Evolutionary conservation across 257 asterid species (phyloP).

Genomic region (Nicotiana otophora): DNA sequence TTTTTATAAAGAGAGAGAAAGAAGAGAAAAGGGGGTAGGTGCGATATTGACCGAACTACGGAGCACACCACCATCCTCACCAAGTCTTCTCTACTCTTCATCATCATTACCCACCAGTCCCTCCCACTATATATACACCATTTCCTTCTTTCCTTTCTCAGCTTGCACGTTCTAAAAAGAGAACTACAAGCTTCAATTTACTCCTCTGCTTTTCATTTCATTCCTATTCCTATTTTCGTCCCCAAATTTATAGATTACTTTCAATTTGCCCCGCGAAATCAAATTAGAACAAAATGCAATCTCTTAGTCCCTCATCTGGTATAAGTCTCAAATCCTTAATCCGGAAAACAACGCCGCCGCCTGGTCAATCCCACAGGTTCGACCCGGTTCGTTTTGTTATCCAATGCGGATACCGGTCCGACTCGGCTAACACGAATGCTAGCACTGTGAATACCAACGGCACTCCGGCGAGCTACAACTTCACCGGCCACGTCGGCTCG

Average conservation of each 20-base stretch:
- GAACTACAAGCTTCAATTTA: slow-evolving; percentile 30
- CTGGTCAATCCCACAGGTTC: slow-evolving; percentile 20
- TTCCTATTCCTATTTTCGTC: neutral
- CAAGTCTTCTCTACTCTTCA: slow-evolving; percentile 9
- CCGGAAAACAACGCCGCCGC: slow-evolving; percentile 18
- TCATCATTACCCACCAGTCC: neutral
- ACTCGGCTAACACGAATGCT: slow-evolving; percentile 26
- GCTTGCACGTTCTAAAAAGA: slow-evolving; percentile 63
- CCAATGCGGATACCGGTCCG: slow-evolving; percentile 35
- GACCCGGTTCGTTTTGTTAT: slow-evolving; percentile 15
- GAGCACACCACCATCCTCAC: neutral
- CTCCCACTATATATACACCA: slow-evolving; percentile 36
- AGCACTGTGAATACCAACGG: slow-evolving; percentile 1
- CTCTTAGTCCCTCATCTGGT: slow-evolving; percentile 28
- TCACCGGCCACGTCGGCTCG: slow-evolving; percentile 40
- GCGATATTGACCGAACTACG: slow-evolving; percentile 42
- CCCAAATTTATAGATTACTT: neutral
- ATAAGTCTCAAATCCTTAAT: slow-evolving; percentile 33
- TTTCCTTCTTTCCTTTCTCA: slow-evolving; percentile 28
- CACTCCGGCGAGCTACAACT: neutral
- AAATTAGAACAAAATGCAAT: slow-evolving; percentile 7
- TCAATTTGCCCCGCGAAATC: neutral
- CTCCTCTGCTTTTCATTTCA: neutral
- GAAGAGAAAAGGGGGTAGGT: slow-evolving; percentile 46
- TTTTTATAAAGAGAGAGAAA: neutral